Evolutionary conservation across 2,329 filamentous ascomycete species (phyloP), one percentile per base, ranked within the genome.

Genomic region (Venturia carpophila): DNA sequence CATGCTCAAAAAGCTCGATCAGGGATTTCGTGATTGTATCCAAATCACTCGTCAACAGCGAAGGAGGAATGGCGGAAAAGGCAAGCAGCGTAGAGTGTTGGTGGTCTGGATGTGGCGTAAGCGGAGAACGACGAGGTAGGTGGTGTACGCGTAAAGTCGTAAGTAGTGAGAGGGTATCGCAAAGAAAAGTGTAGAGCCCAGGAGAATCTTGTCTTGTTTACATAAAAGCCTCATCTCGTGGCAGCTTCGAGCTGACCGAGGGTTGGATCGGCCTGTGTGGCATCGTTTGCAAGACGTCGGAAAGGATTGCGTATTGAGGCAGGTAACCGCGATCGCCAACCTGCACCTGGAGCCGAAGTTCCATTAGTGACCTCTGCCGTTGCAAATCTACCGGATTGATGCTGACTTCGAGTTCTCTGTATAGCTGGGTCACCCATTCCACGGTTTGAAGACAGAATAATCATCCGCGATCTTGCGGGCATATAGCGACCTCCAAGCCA

Each of bases 121-220:
- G 52, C 17, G 17, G 19, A 58, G 30, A 27, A 21, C n/a, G 24
- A 45, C 47, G 11, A 34, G 17, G 30, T 52, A 27, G 15, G 47
- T 41, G 21, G 45, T 15, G 19, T 37, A n/a, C 5, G 30, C 17
- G 30, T 58, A 58, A 34, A 27, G 52, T 58, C 52, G 52, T 39
- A 58, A n/a, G 52, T 37, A 15, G 30, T 79, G 77, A 77, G 79
- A 79, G 66, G 73, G 79, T 3, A 71, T 75, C 61, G 75, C 78
- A 5, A 68, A 72, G 27, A 76, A 78, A 63, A 73, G 74, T 0
- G 72, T 76, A 41, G 69, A 69, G 5, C 65, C n/a, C 71, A 71
- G 24, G 68, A 73, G 19, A 72, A 70, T 1, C 73, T 37, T 58
- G 52, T 58, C 19, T 27, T 58, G 13, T 5, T 37, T 37, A 30